phyloP scores from a whole-genome alignment of 106 monocot genomes.

The Platanthera zijinensis region DNA sequence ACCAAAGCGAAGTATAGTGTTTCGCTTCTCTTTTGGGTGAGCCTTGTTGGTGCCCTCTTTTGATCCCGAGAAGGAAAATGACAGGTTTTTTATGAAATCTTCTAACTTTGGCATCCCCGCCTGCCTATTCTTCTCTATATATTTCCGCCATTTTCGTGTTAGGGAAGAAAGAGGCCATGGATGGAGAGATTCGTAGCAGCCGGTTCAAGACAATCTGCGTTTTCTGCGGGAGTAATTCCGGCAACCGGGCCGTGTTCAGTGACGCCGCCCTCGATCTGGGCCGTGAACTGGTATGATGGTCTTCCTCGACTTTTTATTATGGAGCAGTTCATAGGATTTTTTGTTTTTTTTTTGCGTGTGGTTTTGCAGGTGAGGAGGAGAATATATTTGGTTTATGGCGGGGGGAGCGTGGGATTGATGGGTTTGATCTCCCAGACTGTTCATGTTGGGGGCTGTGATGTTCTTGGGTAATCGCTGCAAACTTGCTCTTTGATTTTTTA shows the following conservation, averaged over 20 bases:
- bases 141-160: background rate
- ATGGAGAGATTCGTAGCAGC: slow-evolving; percentile 4
- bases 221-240: slow-evolving; percentile 79
- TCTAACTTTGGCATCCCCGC: background rate
- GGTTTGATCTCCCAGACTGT: slow-evolving; percentile 77
- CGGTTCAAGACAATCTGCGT: slow-evolving; percentile 68
- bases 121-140: background rate
- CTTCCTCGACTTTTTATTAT: background rate
- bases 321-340: background rate
- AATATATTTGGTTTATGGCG: slow-evolving; percentile 85
- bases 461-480: slow-evolving; percentile 53
- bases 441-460: slow-evolving; percentile 71
- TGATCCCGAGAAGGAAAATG: background rate
- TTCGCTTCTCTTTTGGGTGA: too few relatives aligned
- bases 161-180: background rate
- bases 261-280: slow-evolving; percentile 75
- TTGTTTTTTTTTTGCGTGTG: background rate
- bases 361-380: slow-evolving; percentile 52
- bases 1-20: too few relatives aligned
- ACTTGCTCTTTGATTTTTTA: background rate
- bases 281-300: slow-evolving; percentile 36
- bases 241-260: slow-evolving; percentile 47
- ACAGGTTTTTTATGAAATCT: background rate
- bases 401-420: slow-evolving; percentile 86
- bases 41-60: too few relatives aligned